These are phyloP conservation scores for Boletus smithii DNA, from an alignment of 1,284 basidiomycete species.

Conservation along the genomic window DNA sequence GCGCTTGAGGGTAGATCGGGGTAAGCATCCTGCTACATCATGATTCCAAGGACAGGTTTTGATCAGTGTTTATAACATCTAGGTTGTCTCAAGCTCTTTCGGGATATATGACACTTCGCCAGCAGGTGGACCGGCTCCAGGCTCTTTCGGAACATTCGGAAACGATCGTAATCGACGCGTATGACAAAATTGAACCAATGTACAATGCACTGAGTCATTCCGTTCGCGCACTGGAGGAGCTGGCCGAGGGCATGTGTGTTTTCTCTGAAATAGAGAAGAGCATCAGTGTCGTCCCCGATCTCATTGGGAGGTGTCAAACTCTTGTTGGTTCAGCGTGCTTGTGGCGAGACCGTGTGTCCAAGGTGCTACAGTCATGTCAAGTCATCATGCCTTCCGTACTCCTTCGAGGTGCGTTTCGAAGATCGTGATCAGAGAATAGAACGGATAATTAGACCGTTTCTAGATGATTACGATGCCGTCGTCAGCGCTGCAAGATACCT, in stretches of 20 bases:
- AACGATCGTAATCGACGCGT: constrained; percentile 19
- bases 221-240: constrained; percentile 39
- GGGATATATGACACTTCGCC: constrained; percentile 13
- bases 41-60: neutral
- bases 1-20: constrained; percentile 52
- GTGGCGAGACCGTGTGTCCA: constrained; percentile 28
- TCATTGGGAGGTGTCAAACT: constrained; percentile 32
- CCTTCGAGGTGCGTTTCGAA: constrained; percentile 30
- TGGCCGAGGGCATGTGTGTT: constrained; percentile 33
- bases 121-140: constrained; percentile 19
- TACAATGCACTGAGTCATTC: constrained; percentile 31
- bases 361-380: constrained; percentile 22
- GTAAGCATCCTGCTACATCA: constrained; percentile 32
- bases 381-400: constrained; percentile 29
- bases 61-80: neutral
- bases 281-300: constrained; percentile 20
- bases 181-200: constrained; percentile 25
- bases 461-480: constrained; percentile 28
- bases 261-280: constrained; percentile 36
- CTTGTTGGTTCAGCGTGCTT: constrained; percentile 19
- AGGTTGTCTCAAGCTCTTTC: constrained; percentile 40
- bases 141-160: constrained; percentile 22
- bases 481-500: constrained; percentile 21
- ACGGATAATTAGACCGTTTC: neutral
- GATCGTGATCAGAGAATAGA: neutral